Evolutionary conservation across 306 rosid genomes (phyloP).

Genomic region (Lathyrus aphaca): DNA sequence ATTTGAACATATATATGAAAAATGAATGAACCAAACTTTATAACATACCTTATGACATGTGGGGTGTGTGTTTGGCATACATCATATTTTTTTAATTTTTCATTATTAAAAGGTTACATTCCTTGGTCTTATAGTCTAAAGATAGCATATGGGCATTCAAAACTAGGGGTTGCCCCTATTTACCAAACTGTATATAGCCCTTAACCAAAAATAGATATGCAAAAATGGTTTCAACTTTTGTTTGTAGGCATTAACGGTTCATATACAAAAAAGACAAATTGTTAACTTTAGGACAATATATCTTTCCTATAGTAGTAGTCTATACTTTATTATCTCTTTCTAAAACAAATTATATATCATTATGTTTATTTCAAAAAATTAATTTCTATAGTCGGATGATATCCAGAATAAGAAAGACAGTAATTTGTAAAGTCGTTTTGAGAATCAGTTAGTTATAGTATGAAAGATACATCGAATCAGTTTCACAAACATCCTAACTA

Average conservation of each 20-base stretch:
- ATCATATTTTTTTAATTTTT: slow-evolving; percentile 46
- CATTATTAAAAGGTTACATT: slow-evolving; percentile 42
- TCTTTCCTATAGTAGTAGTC: slow-evolving; percentile 24
- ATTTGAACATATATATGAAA: slow-evolving; percentile 43
- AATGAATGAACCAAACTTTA: slow-evolving; percentile 52
- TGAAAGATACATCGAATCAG: background rate
- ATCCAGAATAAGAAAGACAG: no score
- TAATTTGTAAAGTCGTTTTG: rapidly evolving
- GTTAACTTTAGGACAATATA: slow-evolving; percentile 23
- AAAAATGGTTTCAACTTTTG: slow-evolving; percentile 31
- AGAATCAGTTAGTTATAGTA: background rate
- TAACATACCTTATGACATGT: slow-evolving; percentile 45
- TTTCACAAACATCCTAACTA: background rate
- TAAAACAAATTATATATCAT: background rate
- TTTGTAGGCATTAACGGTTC: slow-evolving; percentile 32
- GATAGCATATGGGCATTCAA: slow-evolving; percentile 44
- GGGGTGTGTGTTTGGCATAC: slow-evolving; percentile 52
- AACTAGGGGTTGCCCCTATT: slow-evolving; percentile 37
- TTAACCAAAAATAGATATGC: slow-evolving; percentile 27
- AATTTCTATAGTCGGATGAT: no score
- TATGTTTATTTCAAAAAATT: background rate
- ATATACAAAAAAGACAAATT: slow-evolving; percentile 24
- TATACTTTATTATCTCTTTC: slow-evolving; percentile 3
- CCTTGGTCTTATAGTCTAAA: slow-evolving; percentile 40
- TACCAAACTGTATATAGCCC: slow-evolving; percentile 38